Base-by-base conservation (phyloP, 257 asterid genomes). In the Gentiana macrophylla region DNA sequence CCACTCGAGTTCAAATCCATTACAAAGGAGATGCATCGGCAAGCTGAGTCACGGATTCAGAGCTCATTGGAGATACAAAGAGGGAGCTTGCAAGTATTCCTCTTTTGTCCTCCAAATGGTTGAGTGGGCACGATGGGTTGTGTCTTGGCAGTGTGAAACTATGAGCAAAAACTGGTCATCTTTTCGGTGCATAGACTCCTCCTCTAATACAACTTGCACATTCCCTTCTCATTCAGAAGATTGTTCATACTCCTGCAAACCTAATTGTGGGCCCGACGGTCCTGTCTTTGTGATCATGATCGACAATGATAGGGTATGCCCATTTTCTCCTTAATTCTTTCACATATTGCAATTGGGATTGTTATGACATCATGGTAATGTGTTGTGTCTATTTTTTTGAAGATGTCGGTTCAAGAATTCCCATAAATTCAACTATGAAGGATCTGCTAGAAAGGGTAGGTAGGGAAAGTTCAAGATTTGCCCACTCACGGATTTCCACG, bases 91-190 rank as follows among this genome's bases (percentile, higher is more conserved):
- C 63, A 63, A 83, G 60, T 81, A 82, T 61, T 74, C 95, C 8
- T 78, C 95, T 60, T 92, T 78, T 53, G 80, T 92, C 63, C 83
- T 83, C 66, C 95, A 92, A 73, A 92, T 92, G 99, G 97, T 92
- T 53, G 97, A 92, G 77, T 92, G 97, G 99, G 99, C 95, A 8
- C 94, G 99, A 11, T 92, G 99, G 99, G 90, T 88, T 34, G 69
- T 92, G 49, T 72, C 91, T 55, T 88, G 97, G 99, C 99, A 88
- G 72, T 92, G 97, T 37, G 94, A 92, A 81, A 73, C 94, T 9
- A 80, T 82, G 81, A 75, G 76, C 77, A 75, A 74, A 70, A 85
- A 85, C 64, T 15, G 53, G 12, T 50, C 91, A 32, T 74, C 86
- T 10, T 65, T 80, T 55, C 74, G 79, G 62, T 73, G 70, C 44